Base-by-base conservation (phyloP, 208 protist species). In the Leishmania martiniquensis region DNA sequence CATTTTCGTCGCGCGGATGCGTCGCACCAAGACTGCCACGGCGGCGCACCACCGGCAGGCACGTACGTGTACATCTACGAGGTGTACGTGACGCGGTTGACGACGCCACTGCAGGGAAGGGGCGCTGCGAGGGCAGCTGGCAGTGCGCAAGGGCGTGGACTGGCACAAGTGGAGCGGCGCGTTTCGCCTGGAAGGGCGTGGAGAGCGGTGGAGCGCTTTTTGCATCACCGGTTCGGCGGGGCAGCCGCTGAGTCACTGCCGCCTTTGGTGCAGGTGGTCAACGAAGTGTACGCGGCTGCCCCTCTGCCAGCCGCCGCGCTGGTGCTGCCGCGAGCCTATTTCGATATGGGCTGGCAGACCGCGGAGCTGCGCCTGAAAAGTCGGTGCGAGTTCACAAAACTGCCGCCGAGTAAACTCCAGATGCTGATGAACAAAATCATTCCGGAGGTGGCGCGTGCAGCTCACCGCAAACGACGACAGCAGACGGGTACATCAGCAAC, bases 361-460 rank as follows among this genome's bases (percentile, higher is more conserved):
- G 92, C 87, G 60, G 89, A 89, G 81, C 75, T 97, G 25, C 87
- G 85, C 7, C 80, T 88, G 47, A 17, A 84, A 25, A 78, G 84
- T 17, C 77, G 87, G 15, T 72, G 70, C 51, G 44, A 52, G 62
- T 90, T 88, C 71, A 52, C 84, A 15, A 77, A 89, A 15, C 65
- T 97, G 47, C 62, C 83, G 0, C 66, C 91, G 10, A 39, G 15
- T 3, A 83, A 91, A 67, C 66, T 96, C 20, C 91, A 97, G 81
- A 81, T 88, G 76, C 62, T 95, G 34, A 63, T 92, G 39, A 97
- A 96, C 75, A 91, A 92, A 62, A 92, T 97, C 71, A 78, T 94
- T 13, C 42, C 83, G 4, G 91, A 87, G 81, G 45, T 82, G 12
- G 66, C 88, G 29, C 72, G 85, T 34, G 62, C 67, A 67, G 74